Percentiles rank a stretch among this genome's conserved stretches.
Conservation (phyloP, 345 rosid species). For the Psidium friedrichsthalianum region DNA sequence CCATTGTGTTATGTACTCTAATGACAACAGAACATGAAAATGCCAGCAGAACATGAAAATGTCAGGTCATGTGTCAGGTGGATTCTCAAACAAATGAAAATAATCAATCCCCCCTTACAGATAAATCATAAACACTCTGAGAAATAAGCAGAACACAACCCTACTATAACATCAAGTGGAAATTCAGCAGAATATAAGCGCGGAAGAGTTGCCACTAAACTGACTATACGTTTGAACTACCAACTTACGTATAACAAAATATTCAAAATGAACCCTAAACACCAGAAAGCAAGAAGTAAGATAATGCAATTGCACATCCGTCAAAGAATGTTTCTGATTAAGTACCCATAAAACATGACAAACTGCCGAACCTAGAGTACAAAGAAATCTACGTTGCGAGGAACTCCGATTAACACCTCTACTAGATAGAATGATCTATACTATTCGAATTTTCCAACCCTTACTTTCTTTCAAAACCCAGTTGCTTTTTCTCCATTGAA, state of each 20-base stretch:
- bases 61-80: not conserved
- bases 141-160: not conserved
- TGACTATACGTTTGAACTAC: not conserved
- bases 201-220: not conserved
- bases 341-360: not conserved
- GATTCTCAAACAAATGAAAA: not conserved
- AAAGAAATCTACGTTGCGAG: not conserved
- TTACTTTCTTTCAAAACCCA: not conserved
- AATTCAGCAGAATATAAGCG: not conserved
- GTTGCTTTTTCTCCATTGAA: not conserved
- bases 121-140: not conserved
- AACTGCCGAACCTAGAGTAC: not conserved
- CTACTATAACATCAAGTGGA: not conserved
- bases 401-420: not conserved
- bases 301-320: not conserved
- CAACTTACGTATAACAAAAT: not conserved
- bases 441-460: not conserved
- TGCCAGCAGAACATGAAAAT: not conserved
- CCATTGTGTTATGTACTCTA: slow-evolving; percentile 27
- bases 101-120: not conserved
- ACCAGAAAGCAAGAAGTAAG: not conserved
- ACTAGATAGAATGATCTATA: not conserved
- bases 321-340: not conserved
- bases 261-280: not conserved
- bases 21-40: not conserved